These are phyloP conservation scores for Penicillium silybi DNA, from an alignment of 495 filamentous ascomycete species.

Conservation along the genomic window DNA sequence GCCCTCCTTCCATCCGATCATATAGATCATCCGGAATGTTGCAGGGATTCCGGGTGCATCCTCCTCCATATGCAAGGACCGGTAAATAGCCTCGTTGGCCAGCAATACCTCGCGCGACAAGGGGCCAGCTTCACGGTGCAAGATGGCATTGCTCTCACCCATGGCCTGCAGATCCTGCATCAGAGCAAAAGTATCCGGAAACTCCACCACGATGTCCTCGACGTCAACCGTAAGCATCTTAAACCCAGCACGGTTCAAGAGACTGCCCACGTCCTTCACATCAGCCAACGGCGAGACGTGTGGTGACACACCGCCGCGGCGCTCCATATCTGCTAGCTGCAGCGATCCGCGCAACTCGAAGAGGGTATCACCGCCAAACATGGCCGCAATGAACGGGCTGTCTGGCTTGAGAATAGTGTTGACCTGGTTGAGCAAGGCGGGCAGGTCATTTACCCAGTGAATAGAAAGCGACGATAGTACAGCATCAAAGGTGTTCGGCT, in stretches of 20 bases:
- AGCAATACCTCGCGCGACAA: conserved; percentile 80
- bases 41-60: conserved; percentile 70
- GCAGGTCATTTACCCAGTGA: conserved; percentile 98
- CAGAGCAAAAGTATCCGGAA: conserved; percentile 84
- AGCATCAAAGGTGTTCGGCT: conserved; percentile 75
- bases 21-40: conserved; percentile 89
- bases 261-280: conserved; percentile 82
- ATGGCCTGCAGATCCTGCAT: conserved; percentile 93
- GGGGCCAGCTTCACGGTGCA: conserved; percentile 71
- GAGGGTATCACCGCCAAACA: conserved; percentile 92
- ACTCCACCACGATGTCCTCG: conserved; percentile 95
- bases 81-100: conserved; percentile 86
- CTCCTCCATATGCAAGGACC: conserved; percentile 70
- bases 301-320: conserved; percentile 80
- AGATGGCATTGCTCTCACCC: conserved; percentile 85
- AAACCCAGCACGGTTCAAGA: conserved; percentile 84
- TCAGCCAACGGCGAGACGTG: conserved; percentile 89
- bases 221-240: conserved; percentile 96
- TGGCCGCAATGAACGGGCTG: conserved; percentile 86
- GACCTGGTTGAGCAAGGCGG: conserved; percentile 73
- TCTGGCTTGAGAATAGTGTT: conserved; percentile 86
- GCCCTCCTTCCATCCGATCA: conserved; percentile 98
- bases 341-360: conserved; percentile 92
- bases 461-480: conserved; percentile 82
- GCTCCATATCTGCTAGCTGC: conserved; percentile 86